These are phyloP conservation scores for Polychaeton citri DNA, from an alignment of 2,329 filamentous ascomycete species.

Conservation along the genomic window DNA sequence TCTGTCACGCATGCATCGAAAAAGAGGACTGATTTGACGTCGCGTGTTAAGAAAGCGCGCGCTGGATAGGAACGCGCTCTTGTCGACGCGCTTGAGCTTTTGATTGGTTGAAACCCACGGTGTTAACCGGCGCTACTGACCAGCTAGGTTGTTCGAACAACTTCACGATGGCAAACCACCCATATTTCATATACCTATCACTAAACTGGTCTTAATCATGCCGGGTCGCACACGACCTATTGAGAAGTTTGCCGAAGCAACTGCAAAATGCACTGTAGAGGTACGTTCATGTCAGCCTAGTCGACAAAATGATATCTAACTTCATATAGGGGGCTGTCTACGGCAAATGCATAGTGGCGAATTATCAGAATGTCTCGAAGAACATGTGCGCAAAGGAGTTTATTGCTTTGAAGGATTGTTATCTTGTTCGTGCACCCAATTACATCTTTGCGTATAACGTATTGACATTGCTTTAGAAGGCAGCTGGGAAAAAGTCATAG, in stretches of 20 bases:
- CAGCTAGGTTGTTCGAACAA: too few relatives aligned
- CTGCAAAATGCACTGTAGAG: conserved; percentile 52
- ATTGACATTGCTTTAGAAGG: conserved; percentile 9
- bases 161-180: too few relatives aligned
- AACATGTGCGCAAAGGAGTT: conserved; percentile 86
- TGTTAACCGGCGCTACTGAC: too few relatives aligned
- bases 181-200: too few relatives aligned
- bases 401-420: conserved; percentile 73
- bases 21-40: too few relatives aligned
- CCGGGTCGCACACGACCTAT: conserved; percentile 46
- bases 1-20: too few relatives aligned
- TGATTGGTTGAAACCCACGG: background rate
- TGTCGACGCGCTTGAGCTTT: background rate
- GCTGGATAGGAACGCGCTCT: background rate
- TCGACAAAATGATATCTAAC: background rate
- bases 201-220: too few relatives aligned
- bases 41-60: too few relatives aligned
- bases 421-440: conserved; percentile 43
- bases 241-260: conserved; percentile 54
- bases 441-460: background rate
- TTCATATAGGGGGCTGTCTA: conserved; percentile 59
- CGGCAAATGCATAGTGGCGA: conserved; percentile 78
- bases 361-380: conserved; percentile 82
- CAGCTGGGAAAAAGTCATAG: conserved; percentile 15
- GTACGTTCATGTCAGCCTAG: conserved; percentile 26